These are phyloP conservation scores for Diplotaxis tenuifolia DNA, from an alignment of 345 rosid species.

Conservation along the genomic window DNA sequence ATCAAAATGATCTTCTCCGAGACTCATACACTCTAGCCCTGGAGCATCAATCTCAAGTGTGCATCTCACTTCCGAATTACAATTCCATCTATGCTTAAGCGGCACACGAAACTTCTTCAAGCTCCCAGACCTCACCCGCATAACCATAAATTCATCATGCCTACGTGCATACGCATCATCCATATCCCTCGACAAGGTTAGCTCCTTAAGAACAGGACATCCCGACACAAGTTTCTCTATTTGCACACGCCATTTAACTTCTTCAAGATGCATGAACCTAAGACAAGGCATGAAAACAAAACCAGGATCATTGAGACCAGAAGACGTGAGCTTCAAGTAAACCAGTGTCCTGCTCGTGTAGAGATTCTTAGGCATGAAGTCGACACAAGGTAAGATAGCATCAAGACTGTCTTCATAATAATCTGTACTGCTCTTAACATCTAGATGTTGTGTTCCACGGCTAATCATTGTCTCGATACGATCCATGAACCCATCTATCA, in stretches of 20 bases:
- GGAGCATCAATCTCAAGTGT: constrained; percentile 11
- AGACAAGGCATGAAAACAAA: background rate
- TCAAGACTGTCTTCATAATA: too few species aligned
- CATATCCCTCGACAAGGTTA: background rate
- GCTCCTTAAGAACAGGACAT: background rate
- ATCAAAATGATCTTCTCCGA: background rate
- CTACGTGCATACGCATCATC: background rate
- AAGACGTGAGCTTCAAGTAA: background rate
- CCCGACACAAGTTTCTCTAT: background rate
- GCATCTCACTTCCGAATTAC: background rate
- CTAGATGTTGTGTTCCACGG: background rate
- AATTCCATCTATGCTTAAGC: background rate
- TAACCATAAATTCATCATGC: background rate
- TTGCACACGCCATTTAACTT: background rate
- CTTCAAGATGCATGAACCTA: background rate
- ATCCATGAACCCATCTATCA: background rate
- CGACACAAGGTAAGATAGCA: too few species aligned
- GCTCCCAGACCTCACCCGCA: background rate
- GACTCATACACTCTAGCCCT: background rate
- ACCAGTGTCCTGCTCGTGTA: background rate
- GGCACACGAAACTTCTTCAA: constrained; percentile 1
- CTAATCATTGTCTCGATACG: background rate
- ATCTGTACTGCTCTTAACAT: background rate
- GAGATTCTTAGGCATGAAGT: background rate
- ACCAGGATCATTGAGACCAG: background rate